A percentile compares a stretch with the other conserved stretches of the same genome.
phyloP scores from a whole-genome alignment of 2,329 filamentous ascomycete genomes.

The Acephala macrosclerotiorum region DNA sequence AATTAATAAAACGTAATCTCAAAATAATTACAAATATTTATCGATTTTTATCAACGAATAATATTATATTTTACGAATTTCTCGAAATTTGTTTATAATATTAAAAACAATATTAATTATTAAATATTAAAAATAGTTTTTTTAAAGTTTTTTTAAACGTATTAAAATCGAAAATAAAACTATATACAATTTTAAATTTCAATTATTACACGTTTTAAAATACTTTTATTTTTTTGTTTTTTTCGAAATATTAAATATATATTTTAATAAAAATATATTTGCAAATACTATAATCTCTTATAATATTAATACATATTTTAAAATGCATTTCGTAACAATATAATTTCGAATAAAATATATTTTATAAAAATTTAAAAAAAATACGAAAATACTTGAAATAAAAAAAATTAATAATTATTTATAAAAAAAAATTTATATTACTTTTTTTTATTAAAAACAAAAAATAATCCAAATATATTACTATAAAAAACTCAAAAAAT shows the following conservation, averaged over 20 bases:
- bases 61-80: conserved; percentile 18
- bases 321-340: conserved; percentile 4
- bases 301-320: conserved; percentile 6
- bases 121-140: conserved; percentile 31
- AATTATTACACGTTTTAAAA: conserved; percentile 7
- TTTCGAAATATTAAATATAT: not conserved
- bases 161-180: conserved; percentile 19
- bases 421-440: conserved; percentile 10
- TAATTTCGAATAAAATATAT: conserved; percentile 5
- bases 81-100: conserved; percentile 18
- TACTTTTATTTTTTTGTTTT: not conserved
- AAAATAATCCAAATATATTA: no score
- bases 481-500: no score
- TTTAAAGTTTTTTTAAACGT: conserved; percentile 31
- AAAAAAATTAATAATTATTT: not conserved
- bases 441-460: conserved; percentile 13
- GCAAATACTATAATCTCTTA: conserved; percentile 16
- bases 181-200: conserved; percentile 20
- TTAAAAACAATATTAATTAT: conserved; percentile 24
- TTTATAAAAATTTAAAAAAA: conserved; percentile 5
- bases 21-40: conserved; percentile 4
- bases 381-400: conserved; percentile 9
- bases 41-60: conserved; percentile 19
- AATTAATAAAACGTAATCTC: no score
- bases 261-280: not conserved